Base-by-base conservation (phyloP, 768 basidiomycete genomes). In the Mycena filopes region DNA sequence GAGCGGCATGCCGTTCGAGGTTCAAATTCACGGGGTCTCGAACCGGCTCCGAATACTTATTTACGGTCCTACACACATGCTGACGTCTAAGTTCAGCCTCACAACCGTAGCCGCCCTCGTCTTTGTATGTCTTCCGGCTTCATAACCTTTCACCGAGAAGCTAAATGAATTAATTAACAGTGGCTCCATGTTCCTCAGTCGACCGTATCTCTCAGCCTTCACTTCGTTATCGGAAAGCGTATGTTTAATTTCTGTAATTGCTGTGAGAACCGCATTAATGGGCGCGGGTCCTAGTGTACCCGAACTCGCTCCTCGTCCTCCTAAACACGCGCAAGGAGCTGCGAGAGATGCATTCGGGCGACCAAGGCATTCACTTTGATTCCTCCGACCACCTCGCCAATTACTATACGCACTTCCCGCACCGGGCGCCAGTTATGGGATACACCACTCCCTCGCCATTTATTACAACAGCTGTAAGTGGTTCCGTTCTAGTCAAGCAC, bases 171-270 rank as follows among this genome's bases (percentile, higher is more conserved):
- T 20, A 6, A 4, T 15, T 20, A 15, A 16, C 66, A 80, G 79
- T 84, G 84, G 84, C 70, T 85, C 20, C 56, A 72, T 10, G 80
- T 84, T 80, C 79, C 82, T 5, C 53, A 66, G 3, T 23, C 83
- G 80, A 60, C 73, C 81, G 4, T 84, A 20, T 83, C 83, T 60
- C 79, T 85, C 68, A 81, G 81, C 12, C 68, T 85, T 11, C 83
- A 85, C 64, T 84, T 85, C 59, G 74, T 84, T 23, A 85, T 85
- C 49, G 77, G 75, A 43, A 85, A 85, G 66, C 60, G 84, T 84
- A 58, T 53, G 82, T 70, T 18, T 21, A 29, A 26, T 48, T 31
- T 21, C 26, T 20, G 38, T 18, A 28, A 26, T 43, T 5, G 43
- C 51, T 58, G 1, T 18, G 3, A 11, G 20, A 36, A 18, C 13